Conservation (phyloP, 2,329 filamentous ascomycete species). For the Paraphoma sp. region DNA sequence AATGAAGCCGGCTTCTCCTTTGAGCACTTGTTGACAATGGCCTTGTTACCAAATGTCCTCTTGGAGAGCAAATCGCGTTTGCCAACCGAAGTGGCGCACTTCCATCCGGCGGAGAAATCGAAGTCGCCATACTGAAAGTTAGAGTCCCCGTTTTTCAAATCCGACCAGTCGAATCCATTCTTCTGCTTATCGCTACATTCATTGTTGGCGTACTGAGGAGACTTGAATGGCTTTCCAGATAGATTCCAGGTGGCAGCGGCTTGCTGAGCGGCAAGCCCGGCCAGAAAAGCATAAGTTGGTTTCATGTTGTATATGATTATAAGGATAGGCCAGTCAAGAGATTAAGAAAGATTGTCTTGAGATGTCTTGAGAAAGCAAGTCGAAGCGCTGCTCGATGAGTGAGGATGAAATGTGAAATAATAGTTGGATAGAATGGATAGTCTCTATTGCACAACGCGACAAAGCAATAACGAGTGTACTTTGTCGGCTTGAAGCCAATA, state of each 20-base stretch:
- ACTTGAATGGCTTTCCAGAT: conserved; percentile 64
- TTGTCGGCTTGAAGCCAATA: conserved; percentile 31
- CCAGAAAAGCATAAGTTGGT: conserved; percentile 51
- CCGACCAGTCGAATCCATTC: conserved; percentile 74
- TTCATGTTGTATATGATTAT: conserved; percentile 42
- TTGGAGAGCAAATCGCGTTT: conserved; percentile 65
- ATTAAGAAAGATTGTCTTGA: too few relatives aligned
- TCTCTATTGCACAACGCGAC: conserved; percentile 35
- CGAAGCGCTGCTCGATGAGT: conserved; percentile 31
- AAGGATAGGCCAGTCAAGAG: too few relatives aligned
- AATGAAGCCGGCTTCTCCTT: conserved; percentile 66
- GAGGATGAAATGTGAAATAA: conserved; percentile 18
- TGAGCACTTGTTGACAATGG: conserved; percentile 53
- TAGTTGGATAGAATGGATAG: conserved; percentile 26
- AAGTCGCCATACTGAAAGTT: conserved; percentile 76
- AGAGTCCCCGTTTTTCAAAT: conserved; percentile 54
- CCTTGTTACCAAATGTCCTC: conserved; percentile 52
- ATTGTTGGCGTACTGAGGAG: conserved; percentile 77
- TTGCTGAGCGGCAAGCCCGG: conserved; percentile 56
- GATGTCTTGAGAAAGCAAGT: conserved; percentile 13
- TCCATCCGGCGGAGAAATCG: conserved; percentile 68
- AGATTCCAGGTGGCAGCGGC: conserved; percentile 58
- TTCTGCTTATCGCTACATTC: conserved; percentile 75
- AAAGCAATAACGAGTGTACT: conserved; percentile 49
- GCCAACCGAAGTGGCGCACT: conserved; percentile 66